These are phyloP conservation scores for Umbelopsis sp. DNA, from an alignment of 371 early-diverging fungal genomes.

Conservation along the genomic window DNA sequence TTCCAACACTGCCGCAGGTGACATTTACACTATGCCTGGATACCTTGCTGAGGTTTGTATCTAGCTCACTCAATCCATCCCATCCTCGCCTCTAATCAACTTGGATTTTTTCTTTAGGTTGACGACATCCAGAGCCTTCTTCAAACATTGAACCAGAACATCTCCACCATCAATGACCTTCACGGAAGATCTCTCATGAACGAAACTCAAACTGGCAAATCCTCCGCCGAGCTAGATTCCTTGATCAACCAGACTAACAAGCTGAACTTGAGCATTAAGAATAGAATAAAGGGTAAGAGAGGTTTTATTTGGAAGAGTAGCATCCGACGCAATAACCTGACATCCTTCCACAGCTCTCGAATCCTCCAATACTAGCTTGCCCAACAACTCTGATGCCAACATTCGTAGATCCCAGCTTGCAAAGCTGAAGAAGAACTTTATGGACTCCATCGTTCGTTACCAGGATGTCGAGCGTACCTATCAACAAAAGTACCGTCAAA, in stretches of 20 bases:
- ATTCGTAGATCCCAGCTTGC: conserved; percentile 41
- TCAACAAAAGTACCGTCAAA: conserved; percentile 77
- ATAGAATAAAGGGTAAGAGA: conserved; percentile 32
- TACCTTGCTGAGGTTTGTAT: conserved; percentile 39
- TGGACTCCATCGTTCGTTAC: conserved; percentile 80
- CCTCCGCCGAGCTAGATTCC: conserved; percentile 33
- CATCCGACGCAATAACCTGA: background rate
- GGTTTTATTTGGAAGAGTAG: background rate
- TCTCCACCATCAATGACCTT: conserved; percentile 38
- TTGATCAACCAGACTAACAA: conserved; percentile 36
- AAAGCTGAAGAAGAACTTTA: conserved; percentile 63
- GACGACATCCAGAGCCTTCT: conserved; percentile 36
- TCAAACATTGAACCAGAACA: conserved; percentile 31
- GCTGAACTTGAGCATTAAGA: conserved; percentile 34
- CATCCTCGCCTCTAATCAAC: background rate
- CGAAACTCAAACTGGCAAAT: conserved; percentile 40
- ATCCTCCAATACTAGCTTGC: conserved; percentile 26
- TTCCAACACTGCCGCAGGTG: conserved; percentile 17
- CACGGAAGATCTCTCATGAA: conserved; percentile 39
- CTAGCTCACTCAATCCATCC: background rate
- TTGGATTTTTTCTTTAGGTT: conserved; percentile 25
- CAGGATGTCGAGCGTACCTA: conserved; percentile 78
- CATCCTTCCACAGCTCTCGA: conserved; percentile 29
- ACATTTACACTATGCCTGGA: conserved; percentile 32
- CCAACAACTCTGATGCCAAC: conserved; percentile 34